phyloP scores from a whole-genome alignment of 1,284 basidiomycete species.

The Leccinum griseonigrum region DNA sequence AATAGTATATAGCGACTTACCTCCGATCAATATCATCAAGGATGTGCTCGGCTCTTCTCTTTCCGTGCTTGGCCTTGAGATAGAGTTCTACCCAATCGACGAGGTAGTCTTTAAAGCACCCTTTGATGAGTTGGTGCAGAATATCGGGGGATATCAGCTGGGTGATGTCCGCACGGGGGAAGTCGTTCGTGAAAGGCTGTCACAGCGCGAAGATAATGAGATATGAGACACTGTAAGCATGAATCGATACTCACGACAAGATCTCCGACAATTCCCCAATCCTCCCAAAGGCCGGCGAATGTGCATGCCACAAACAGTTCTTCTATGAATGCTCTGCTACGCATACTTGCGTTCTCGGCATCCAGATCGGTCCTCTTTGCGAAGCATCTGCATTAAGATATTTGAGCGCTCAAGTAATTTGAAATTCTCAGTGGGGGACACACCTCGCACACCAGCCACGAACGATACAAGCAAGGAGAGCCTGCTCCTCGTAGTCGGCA shows the following conservation, averaged over 20 bases:
- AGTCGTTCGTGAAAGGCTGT: conserved; percentile 5
- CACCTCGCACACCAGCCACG: neutral
- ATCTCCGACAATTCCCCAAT: neutral
- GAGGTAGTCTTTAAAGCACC: conserved; percentile 5
- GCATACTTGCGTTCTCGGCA: neutral
- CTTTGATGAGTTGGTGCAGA: conserved; percentile 5
- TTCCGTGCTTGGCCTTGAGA: neutral
- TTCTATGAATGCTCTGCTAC: neutral
- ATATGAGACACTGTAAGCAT: neutral
- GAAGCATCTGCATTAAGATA: neutral
- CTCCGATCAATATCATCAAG: neutral
- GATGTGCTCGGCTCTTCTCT: neutral
- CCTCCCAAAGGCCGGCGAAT: neutral
- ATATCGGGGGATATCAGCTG: conserved; percentile 1
- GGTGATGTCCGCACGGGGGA: neutral
- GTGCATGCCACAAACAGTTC: neutral
- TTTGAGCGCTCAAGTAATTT: neutral
- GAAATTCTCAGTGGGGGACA: neutral
- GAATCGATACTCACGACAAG: neutral
- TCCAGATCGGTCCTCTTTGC: neutral
- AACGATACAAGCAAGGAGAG: conserved; percentile 2
- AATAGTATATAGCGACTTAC: neutral
- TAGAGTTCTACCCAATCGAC: neutral
- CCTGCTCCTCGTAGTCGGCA: conserved; percentile 7
- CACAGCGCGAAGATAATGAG: neutral